Base-by-base conservation (phyloP, 192 early-diverging fungal species). In the Polychytrium aggregatum region DNA sequence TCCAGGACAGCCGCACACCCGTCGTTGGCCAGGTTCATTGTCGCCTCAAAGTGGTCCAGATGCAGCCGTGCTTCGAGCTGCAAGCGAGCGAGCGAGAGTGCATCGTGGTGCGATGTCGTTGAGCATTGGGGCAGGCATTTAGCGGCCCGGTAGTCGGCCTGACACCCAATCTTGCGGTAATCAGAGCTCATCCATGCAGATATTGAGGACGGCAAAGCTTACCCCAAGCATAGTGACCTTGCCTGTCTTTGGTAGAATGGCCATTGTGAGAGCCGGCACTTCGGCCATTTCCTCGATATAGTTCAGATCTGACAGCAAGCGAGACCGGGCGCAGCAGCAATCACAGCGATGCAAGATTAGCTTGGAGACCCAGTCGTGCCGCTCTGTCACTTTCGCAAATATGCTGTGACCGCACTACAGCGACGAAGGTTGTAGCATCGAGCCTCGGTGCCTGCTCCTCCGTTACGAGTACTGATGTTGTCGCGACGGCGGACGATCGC, bases 31-130 rank as follows among this genome's bases (percentile, higher is more conserved):
- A 88, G 56, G 24, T 56, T 42, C 18, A 81, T 53, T 0, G 87
- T 76, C 11, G 54, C 55, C 48, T 84, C 76, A 27, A 90, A 62
- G 52, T 82, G 75, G 46, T 89, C 84, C 41, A 92, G 61, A 60
- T 91, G 87, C 48, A 98, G 68, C 49, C 85, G 63, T 22, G 86
- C 84, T 59, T 98, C 92, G 73, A 91, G 83, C 72, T 88, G 26
- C 18, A 52, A 30, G 18, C 2, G 1, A 31, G 29, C 29, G 27
- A 26, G 21, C 10, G 29, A 14, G 21, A 35, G 18, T 56, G 26
- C 9, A 25, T 21, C 31, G 18, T 31, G 46, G 17, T 1, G 37
- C 11, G 22, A 37, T 13, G 48, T 9, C 18, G 36, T 14, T 10
- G 30, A 37, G 24, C 9, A 48, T n/a, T 16, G 53, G 37, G 13